Conservation (phyloP, 2,329 filamentous ascomycete genomes). For the Zarea fungicola region DNA sequence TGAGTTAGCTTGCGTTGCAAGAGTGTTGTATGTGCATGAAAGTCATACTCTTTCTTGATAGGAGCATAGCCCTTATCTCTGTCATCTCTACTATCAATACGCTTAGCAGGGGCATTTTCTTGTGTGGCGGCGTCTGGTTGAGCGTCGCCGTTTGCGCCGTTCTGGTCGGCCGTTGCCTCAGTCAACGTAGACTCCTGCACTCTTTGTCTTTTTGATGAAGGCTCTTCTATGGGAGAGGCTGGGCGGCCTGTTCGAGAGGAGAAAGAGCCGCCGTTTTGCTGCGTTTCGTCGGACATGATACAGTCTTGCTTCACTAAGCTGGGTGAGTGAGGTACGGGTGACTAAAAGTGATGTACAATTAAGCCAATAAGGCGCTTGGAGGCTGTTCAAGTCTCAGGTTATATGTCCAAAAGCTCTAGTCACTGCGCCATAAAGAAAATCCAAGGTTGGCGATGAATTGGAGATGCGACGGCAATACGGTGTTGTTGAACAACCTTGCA, state of each 20-base stretch:
- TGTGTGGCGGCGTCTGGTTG: slow-evolving; percentile 10
- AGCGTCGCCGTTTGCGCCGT: background rate
- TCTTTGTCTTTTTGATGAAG: slow-evolving; percentile 56
- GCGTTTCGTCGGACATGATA: slow-evolving; percentile 24
- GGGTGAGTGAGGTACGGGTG: background rate
- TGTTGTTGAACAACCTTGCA: slow-evolving; percentile 3
- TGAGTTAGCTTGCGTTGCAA: slow-evolving; percentile 1
- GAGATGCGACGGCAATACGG: background rate
- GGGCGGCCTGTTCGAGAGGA: background rate
- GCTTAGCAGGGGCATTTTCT: slow-evolving; percentile 20
- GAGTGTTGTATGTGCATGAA: slow-evolving; percentile 12
- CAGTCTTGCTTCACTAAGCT: background rate
- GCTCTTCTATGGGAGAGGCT: slow-evolving; percentile 25
- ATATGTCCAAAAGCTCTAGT: background rate
- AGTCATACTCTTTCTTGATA: slow-evolving; percentile 63
- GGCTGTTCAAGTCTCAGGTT: too few species aligned
- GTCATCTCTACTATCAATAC: slow-evolving; percentile 14
- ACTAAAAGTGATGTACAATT: background rate
- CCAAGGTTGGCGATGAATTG: background rate
- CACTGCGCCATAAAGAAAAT: background rate
- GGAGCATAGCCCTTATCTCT: slow-evolving; percentile 55
- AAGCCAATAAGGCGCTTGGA: background rate
- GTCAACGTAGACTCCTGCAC: slow-evolving; percentile 31
- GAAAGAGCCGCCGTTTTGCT: slow-evolving; percentile 4
- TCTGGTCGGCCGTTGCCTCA: slow-evolving; percentile 3